These are phyloP conservation scores for Geotrichum ghanense DNA, from an alignment of 805 yeast genomes.

Conservation along the genomic window DNA sequence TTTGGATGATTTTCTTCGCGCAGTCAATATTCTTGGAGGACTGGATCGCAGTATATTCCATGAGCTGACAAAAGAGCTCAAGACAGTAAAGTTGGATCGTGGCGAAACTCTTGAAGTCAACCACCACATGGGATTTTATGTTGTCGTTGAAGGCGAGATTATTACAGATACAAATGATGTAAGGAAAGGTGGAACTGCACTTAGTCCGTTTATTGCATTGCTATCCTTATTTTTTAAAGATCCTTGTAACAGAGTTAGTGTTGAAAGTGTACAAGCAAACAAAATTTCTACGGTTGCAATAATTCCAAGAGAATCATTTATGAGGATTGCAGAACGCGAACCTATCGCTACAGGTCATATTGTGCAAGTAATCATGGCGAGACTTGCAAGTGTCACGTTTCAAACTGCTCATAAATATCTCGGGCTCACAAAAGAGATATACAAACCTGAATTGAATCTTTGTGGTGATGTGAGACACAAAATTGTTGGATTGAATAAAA, in stretches of 20 bases:
- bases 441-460: conserved; percentile 59
- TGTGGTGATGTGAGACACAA: conserved; percentile 38
- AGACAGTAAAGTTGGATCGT: conserved; percentile 66
- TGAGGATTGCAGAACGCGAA: conserved; percentile 54
- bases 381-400: conserved; percentile 82
- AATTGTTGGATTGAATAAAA: conserved; percentile 54
- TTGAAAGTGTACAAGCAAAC: conserved; percentile 1
- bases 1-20: conserved; percentile 78
- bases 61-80: conserved; percentile 84
- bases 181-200: conserved; percentile 72
- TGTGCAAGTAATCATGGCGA: conserved; percentile 80
- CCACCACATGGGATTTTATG: conserved; percentile 72
- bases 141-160: conserved; percentile 84
- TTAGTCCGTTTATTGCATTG: conserved; percentile 73
- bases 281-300: conserved; percentile 69
- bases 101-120: conserved; percentile 70
- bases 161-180: conserved; percentile 70
- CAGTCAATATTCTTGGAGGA: conserved; percentile 89
- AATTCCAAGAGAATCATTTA: conserved; percentile 77
- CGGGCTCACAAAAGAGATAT: conserved; percentile 72
- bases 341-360: conserved; percentile 91
- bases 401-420: conserved; percentile 81
- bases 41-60: conserved; percentile 83
- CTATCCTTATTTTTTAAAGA: conserved; percentile 52
- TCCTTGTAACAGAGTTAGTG: background rate